Evolutionary conservation across 2,329 filamentous ascomycete genomes (phyloP).

Genomic region (Plectosphaerella sp.): DNA sequence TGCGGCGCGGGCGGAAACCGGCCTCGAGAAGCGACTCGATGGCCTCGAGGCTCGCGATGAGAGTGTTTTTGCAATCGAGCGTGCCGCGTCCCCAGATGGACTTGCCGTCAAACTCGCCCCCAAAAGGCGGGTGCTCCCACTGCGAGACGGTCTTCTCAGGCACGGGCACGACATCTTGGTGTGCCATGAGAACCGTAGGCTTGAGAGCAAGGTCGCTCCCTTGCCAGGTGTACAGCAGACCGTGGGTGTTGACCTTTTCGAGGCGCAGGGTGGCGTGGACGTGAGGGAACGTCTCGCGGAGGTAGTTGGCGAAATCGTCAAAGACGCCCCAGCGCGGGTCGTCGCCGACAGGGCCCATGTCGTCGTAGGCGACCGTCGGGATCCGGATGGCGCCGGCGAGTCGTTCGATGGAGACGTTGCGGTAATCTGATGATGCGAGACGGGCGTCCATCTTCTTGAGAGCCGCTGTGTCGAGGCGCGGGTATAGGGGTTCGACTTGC

Average conservation of each 20-base stretch:
- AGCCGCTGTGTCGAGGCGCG: constrained; percentile 15
- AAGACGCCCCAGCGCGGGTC: constrained; percentile 58
- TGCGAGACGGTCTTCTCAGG: constrained; percentile 39
- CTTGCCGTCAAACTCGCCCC: constrained; percentile 52
- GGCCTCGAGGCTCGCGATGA: constrained; percentile 52
- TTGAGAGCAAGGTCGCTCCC: constrained; percentile 45
- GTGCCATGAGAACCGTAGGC: constrained; percentile 56
- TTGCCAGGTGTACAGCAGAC: constrained; percentile 52
- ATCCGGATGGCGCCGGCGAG: constrained; percentile 45
- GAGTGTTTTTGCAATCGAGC: constrained; percentile 56
- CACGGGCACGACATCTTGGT: constrained; percentile 62
- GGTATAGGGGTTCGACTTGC: constrained; percentile 27
- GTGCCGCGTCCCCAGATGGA: constrained; percentile 59
- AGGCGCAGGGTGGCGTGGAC: constrained; percentile 41
- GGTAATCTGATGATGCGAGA: constrained; percentile 23
- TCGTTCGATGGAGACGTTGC: constrained; percentile 24
- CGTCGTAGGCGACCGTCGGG: constrained; percentile 50
- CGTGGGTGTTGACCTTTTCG: constrained; percentile 55
- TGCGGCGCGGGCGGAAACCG: constrained; percentile 48
- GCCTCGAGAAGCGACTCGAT: constrained; percentile 49
- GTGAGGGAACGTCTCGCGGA: constrained; percentile 46
- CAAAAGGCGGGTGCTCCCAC: constrained; percentile 58
- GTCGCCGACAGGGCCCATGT: constrained; percentile 46
- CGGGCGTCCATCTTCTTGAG: constrained; percentile 26
- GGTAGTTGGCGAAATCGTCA: constrained; percentile 44